Evolutionary conservation across 2,329 filamentous ascomycete species (phyloP), one percentile per base, ranked within the genome.

Genomic region (Botrytis squamosa): DNA sequence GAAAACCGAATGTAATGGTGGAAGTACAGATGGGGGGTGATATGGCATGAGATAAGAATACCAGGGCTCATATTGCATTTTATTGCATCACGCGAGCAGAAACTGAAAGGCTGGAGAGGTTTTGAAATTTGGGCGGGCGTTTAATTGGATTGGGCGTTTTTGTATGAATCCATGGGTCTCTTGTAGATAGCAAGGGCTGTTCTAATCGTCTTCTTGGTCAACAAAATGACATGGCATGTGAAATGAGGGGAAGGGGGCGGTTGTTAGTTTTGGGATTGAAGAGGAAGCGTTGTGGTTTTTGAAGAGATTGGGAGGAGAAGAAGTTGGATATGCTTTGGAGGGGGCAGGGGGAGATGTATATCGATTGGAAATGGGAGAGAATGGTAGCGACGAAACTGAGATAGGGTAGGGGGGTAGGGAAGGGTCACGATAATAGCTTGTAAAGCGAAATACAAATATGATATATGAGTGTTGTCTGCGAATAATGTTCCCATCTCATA

Each of bases 111-210:
- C 38, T 16, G 42, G 25, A 63, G 65, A 40, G 59, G 55, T 49
- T 67, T 64, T 64, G 74, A 25, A 70, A 65, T 44, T 64, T 71
- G 65, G 29, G 10, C 64, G 44, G 74, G 74, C 74, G 74, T 75
- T 66, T 64, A 40, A 55, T 38, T 65, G 49, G 69, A 38, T 65
- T 33, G 40, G 25, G 42, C 40, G 33, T 70, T 42, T 69, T 74
- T 75, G 29, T 40, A 63, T 71, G 57, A 71, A 38, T 44, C 49
- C 69, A 64, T 33, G 57, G 33, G 22, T 18, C n/a, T 8, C 25
- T 68, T 68, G 49, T 57, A 55, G 8, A 68, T 42, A 33, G 46
- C 36, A 68, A 68, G 49, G 49, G 20, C 46, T 29, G 46, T 29
- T 55, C 29, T 68, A 42, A 57, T 68, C 4, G 46, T 29, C 52